Conservation (phyloP, 106 monocot species). For the Narthecium ossifragum region DNA sequence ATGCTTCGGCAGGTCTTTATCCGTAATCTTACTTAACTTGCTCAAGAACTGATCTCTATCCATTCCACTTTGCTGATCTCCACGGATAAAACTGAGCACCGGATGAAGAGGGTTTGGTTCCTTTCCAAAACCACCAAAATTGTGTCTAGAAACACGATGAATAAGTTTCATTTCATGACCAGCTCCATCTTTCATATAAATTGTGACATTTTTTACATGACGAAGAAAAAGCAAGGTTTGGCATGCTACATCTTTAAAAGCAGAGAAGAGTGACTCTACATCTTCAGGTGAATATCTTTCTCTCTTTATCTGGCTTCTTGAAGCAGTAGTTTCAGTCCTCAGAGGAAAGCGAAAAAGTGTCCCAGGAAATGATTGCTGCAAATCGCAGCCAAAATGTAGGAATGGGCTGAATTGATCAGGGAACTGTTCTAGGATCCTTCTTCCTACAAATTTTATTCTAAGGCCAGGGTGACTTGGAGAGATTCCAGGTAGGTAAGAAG, state of each 20-base stretch:
- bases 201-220: conserved; percentile 53
- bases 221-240: conserved; percentile 85
- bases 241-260: conserved; percentile 72
- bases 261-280: conserved; percentile 71
- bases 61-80: conserved; percentile 43
- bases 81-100: conserved; percentile 78
- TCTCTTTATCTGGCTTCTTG: conserved; percentile 95
- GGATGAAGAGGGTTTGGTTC: conserved; percentile 50
- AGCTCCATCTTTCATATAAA: conserved; percentile 73
- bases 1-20: conserved; percentile 79
- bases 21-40: conserved; percentile 63
- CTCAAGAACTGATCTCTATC: conserved; percentile 69
- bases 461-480: conserved; percentile 94
- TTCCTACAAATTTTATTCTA: conserved; percentile 85
- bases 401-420: conserved; percentile 98
- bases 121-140: conserved; percentile 27
- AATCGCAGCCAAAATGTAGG: conserved; percentile 94
- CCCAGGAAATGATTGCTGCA: conserved; percentile 80
- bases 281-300: conserved; percentile 92
- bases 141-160: conserved; percentile 63
- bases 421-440: conserved; percentile 86
- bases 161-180: conserved; percentile 65
- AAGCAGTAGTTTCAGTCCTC: conserved; percentile 66
- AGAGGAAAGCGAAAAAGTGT: conserved; percentile 97
- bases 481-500: conserved; percentile 84